Base-by-base conservation (phyloP, 129 eudicot genomes). In the Lactuca saligna region DNA sequence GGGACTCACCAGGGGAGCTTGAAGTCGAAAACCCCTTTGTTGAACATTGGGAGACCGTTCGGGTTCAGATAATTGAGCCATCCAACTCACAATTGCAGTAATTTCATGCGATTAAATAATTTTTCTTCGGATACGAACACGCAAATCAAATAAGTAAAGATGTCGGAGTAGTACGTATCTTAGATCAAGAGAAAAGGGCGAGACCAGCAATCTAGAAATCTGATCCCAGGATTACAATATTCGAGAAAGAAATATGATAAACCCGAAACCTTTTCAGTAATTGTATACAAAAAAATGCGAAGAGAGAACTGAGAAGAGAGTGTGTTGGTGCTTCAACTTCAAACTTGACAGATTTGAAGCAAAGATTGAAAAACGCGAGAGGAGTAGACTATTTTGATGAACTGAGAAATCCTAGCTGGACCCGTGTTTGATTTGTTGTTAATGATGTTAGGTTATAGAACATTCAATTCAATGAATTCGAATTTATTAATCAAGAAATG, bases 1-100 rank as follows among this genome's bases (percentile, higher is more conserved):
- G 6, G 63, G n/a, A 54, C 92, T 85, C 69, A 94, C 99, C 88
- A 94, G 77, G 49, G 99, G 97, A 83, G 97, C 88, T 83, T 94
- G 99, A 82, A 94, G 75, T 69, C 99, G 81, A 80, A 83, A 87
- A 71, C 90, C 99, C 84, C 97, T 94, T 35, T 73, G 84, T 54
- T 62, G 75, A 57, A 54, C 89, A 85, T 69, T 85, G 35, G 95
- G 85, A 41, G 95, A 83, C 65, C 86, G 76, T 76, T 69, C 65
- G 33, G 70, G 65, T 79, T 89, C 91, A 83, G 75, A 75, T 56
- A 88, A 73, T 70, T 86, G 89, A 69, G 91, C 95, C 99, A 94
- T 93, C 77, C 75, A 64, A 57, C 66, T 60, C 78, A 72, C 50
- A 66, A 75, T 35, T 69, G 64, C 73, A 81, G 13, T 72, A 66